Conservation (phyloP, 164 flowering plant species). For the Magnolia kwangsiensis region DNA sequence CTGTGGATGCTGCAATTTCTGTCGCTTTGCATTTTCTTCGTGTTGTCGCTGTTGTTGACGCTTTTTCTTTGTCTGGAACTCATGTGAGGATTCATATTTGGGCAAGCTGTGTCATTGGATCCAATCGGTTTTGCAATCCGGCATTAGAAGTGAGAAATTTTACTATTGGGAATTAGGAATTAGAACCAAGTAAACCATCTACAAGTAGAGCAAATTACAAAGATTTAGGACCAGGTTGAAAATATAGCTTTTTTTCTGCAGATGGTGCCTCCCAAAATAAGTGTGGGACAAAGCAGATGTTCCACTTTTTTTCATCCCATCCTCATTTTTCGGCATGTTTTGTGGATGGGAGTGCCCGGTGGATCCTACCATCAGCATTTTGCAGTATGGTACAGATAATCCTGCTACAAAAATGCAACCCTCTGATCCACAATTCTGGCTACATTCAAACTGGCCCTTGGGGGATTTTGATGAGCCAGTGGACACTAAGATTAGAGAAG, state of each 20-base stretch:
- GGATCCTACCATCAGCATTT: background rate
- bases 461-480: background rate
- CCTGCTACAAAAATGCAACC: no score
- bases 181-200: background rate
- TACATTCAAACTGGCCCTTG: background rate
- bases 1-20: conserved; percentile 80
- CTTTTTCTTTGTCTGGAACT: conserved; percentile 94
- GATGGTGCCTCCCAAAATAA: no score
- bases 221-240: background rate
- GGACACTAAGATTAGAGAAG: background rate
- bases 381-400: no score
- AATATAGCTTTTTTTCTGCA: no score
- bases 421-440: background rate
- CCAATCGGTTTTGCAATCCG: background rate
- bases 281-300: no score
- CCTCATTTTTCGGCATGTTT: background rate
- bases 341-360: background rate
- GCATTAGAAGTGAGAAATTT: background rate
- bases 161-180: background rate
- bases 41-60: conserved; percentile 48
- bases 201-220: background rate
- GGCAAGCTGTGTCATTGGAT: conserved; percentile 55
- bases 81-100: conserved; percentile 89
- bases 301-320: background rate
- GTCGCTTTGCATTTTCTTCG: conserved; percentile 80